Conservation (phyloP, 768 basidiomycete species). For the Lentinula detonsa region DNA sequence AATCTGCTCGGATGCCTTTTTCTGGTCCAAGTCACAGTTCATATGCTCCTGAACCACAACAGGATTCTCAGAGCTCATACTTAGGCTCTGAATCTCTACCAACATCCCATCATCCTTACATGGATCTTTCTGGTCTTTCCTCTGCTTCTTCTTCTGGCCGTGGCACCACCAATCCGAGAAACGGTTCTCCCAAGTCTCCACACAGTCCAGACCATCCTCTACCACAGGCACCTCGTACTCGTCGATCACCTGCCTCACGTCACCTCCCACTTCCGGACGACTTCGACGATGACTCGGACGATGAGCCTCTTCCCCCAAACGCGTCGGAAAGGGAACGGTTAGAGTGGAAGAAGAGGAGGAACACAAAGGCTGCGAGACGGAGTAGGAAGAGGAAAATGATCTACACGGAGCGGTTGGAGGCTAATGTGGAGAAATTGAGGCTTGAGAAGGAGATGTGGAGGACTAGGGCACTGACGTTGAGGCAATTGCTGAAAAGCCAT, state of each 20-base stretch:
- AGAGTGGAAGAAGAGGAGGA: constrained; percentile 74
- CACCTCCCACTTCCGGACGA: constrained; percentile 26
- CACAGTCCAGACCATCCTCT: neutral
- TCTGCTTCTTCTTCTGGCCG: neutral
- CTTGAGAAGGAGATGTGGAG: constrained; percentile 50
- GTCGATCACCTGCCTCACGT: neutral
- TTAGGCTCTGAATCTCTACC: neutral
- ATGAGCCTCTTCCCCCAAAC: constrained; percentile 32
- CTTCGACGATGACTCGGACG: constrained; percentile 49
- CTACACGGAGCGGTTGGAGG: constrained; percentile 53
- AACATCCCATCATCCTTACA: neutral
- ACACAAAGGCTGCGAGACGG: constrained; percentile 79
- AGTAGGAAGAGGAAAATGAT: constrained; percentile 61
- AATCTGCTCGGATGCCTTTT: neutral
- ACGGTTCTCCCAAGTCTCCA: neutral
- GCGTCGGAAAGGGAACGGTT: constrained; percentile 61
- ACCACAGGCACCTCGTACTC: neutral
- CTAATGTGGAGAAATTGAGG: constrained; percentile 34
- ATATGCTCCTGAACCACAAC: neutral
- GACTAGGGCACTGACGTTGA: constrained; percentile 29
- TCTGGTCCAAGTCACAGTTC: neutral
- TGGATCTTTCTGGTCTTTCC: neutral
- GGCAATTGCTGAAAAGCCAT: constrained; percentile 41
- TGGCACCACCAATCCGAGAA: neutral
- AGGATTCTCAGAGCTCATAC: neutral